Percentiles rank a stretch among this genome's conserved stretches.
phyloP scores from a whole-genome alignment of 2,329 filamentous ascomycete genomes.

The Ascochyta rabiei region DNA sequence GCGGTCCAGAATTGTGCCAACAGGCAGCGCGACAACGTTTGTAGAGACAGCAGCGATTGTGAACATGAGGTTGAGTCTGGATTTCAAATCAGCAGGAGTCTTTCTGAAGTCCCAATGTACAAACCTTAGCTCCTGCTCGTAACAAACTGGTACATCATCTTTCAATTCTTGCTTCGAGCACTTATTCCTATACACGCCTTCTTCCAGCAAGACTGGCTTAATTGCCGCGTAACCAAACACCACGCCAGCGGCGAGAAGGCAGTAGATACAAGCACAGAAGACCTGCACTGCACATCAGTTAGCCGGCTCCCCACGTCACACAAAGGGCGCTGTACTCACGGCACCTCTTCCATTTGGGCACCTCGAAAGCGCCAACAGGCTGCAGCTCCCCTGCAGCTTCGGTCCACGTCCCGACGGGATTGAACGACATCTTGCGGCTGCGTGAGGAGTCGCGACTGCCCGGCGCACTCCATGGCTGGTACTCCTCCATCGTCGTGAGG shows the following conservation, averaged over 20 bases:
- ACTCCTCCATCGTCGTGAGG: slow-evolving; percentile 50
- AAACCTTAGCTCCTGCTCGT: slow-evolving; percentile 48
- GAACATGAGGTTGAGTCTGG: slow-evolving; percentile 87
- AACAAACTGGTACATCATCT: slow-evolving; percentile 42
- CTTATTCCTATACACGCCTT: slow-evolving; percentile 45
- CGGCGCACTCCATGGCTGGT: slow-evolving; percentile 49
- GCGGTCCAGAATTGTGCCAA: slow-evolving; percentile 83
- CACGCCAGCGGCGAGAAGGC: slow-evolving; percentile 72
- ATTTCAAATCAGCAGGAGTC: slow-evolving; percentile 28
- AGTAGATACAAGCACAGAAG: slow-evolving; percentile 71
- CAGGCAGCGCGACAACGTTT: slow-evolving; percentile 83
- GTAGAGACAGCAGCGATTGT: slow-evolving; percentile 86
- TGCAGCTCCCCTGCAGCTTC: slow-evolving; percentile 49
- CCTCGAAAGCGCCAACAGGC: slow-evolving; percentile 58
- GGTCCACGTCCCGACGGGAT: slow-evolving; percentile 56
- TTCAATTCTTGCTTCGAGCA: slow-evolving; percentile 47
- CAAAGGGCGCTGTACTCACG: slow-evolving; percentile 46
- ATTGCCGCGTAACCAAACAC: slow-evolving; percentile 52
- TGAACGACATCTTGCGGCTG: slow-evolving; percentile 57
- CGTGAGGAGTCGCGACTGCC: slow-evolving; percentile 44
- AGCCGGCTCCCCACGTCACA: slow-evolving; percentile 15
- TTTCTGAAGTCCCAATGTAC: slow-evolving; percentile 66
- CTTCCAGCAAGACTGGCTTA: slow-evolving; percentile 48
- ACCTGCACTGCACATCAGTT: slow-evolving; percentile 65
- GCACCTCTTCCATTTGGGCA: slow-evolving; percentile 59